Conservation (phyloP, 495 filamentous ascomycete species). For the Penicillium subrubescens region DNA sequence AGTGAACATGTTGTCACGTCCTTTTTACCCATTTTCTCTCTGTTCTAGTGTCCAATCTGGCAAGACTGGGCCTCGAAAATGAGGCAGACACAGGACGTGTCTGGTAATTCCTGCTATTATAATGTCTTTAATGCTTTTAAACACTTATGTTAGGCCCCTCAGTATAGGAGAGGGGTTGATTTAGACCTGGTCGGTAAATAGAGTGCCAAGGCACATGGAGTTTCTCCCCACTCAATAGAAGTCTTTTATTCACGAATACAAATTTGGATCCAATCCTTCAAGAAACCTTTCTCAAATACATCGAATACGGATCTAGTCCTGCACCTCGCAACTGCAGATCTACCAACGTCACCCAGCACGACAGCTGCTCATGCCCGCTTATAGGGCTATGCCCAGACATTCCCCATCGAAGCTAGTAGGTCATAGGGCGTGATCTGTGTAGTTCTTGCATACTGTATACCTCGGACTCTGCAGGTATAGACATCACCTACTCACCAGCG, state of each 20-base stretch:
- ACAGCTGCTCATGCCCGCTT: background rate
- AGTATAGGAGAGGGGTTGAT: background rate
- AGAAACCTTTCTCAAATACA: background rate
- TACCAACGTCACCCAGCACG: background rate
- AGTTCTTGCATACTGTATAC: background rate
- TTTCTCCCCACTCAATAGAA: background rate
- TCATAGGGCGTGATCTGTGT: background rate
- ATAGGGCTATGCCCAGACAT: background rate
- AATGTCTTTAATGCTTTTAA: background rate
- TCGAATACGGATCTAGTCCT: background rate
- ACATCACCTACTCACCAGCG: background rate
- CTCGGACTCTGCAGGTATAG: background rate
- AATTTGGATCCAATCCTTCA: background rate
- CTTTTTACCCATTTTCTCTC: background rate
- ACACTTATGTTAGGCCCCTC: background rate
- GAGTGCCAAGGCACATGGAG: conserved; percentile 1
- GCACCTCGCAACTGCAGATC: background rate
- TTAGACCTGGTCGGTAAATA: conserved; percentile 24
- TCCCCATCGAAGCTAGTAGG: background rate
- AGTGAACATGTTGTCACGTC: conserved; percentile 14
- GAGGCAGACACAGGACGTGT: background rate
- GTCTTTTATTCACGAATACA: background rate
- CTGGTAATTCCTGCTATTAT: background rate
- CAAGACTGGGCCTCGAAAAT: conserved; percentile 18
- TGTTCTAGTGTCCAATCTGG: conserved; percentile 3